A percentile compares a stretch with the other conserved stretches of the same genome.
phyloP scores from a whole-genome alignment of 352 stramenopile species.

The Globisporangium takayamanum region DNA sequence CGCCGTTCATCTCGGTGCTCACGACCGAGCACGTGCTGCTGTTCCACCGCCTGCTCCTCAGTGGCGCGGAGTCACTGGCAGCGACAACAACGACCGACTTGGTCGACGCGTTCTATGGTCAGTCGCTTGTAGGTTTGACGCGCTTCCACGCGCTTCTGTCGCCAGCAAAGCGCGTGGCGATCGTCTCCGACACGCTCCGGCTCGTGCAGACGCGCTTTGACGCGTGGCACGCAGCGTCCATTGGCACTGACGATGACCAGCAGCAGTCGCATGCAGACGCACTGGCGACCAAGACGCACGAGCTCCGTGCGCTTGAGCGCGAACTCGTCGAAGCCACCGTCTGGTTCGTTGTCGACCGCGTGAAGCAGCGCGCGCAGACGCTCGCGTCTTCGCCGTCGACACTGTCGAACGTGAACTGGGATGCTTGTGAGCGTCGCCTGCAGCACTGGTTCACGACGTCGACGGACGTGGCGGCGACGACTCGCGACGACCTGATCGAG shows the following conservation, averaged over 20 bases:
- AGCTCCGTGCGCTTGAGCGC: conserved; percentile 31
- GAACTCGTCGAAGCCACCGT: conserved; percentile 28
- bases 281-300: conserved; percentile 16
- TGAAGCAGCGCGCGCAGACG: conserved; percentile 5
- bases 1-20: conserved; percentile 58
- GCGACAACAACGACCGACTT: conserved; percentile 8
- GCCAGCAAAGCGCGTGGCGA: conserved; percentile 38
- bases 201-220: conserved; percentile 44
- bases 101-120: conserved; percentile 50
- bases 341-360: conserved; percentile 21
- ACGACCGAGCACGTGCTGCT: conserved; percentile 58
- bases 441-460: conserved; percentile 9
- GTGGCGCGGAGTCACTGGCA: conserved; percentile 9
- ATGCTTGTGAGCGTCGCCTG: conserved; percentile 8
- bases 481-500: conserved; percentile 1
- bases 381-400: not conserved
- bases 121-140: conserved; percentile 22
- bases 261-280: not conserved
- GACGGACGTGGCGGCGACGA: not conserved
- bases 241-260: conserved; percentile 11
- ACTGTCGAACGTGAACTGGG: conserved; percentile 1
- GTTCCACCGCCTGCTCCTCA: conserved; percentile 46
- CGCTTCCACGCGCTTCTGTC: conserved; percentile 37
- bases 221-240: conserved; percentile 22
- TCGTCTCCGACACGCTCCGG: conserved; percentile 35